These are phyloP conservation scores for Penicillium odoratum DNA, from an alignment of 495 filamentous ascomycete genomes.

Conservation along the genomic window DNA sequence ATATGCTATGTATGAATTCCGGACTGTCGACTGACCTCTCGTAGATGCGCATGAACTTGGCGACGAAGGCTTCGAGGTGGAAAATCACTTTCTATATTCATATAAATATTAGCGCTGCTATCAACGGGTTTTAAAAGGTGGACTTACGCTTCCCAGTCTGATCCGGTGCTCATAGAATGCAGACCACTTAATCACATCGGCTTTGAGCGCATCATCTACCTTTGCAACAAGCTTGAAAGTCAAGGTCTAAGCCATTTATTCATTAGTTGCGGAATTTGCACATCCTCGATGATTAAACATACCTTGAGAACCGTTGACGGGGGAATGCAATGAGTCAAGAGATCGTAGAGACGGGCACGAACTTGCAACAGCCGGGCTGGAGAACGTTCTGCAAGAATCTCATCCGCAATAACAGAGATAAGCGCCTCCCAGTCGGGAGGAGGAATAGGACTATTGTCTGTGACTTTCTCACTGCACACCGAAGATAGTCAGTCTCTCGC, in stretches of 20 bases:
- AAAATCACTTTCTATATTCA: slow-evolving; percentile 84
- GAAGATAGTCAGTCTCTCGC: slow-evolving; percentile 17
- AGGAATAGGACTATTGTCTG: slow-evolving; percentile 82
- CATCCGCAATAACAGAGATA: slow-evolving; percentile 80
- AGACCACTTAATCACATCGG: slow-evolving; percentile 91
- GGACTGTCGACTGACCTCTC: slow-evolving; percentile 58
- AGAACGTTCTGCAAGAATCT: slow-evolving; percentile 88
- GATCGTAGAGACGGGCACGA: slow-evolving; percentile 88
- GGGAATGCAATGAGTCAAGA: slow-evolving; percentile 95
- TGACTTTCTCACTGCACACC: slow-evolving; percentile 76
- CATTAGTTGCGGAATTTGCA: neutral
- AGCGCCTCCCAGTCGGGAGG: slow-evolving; percentile 96
- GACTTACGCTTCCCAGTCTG: slow-evolving; percentile 68
- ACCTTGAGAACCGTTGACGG: slow-evolving; percentile 89
- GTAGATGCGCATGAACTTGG: slow-evolving; percentile 94
- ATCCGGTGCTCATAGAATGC: slow-evolving; percentile 97
- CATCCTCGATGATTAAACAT: neutral
- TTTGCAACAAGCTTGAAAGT: slow-evolving; percentile 88
- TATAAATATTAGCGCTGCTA: slow-evolving; percentile 16
- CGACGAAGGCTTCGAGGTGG: slow-evolving; percentile 96
- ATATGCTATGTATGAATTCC: neutral
- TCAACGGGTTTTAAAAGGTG: neutral
- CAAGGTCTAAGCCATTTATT: slow-evolving; percentile 53
- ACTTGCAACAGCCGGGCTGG: slow-evolving; percentile 83
- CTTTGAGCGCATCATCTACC: slow-evolving; percentile 84